These are phyloP conservation scores for Lecanoromycetidae sp. DNA, from an alignment of 2,329 filamentous ascomycete genomes.

Conservation along the genomic window DNA sequence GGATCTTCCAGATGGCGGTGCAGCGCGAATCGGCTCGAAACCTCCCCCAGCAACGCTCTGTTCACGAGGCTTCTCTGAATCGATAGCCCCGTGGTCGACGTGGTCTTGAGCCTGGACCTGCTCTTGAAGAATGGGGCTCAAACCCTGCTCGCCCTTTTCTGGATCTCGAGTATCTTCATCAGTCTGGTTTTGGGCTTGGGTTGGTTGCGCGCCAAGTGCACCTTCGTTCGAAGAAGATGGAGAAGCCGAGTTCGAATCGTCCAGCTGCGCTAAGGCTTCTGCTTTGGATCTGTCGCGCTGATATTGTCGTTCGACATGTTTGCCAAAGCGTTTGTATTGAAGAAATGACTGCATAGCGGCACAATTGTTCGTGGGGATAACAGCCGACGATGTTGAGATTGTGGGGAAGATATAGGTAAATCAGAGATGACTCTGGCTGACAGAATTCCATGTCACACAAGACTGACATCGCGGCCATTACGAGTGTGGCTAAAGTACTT, in stretches of 20 bases:
- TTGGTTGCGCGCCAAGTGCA: not conserved
- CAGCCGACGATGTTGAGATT: no score
- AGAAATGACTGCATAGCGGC: constrained; percentile 22
- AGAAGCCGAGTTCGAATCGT: constrained; percentile 4
- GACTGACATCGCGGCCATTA: no score
- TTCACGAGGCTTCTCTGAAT: not conserved
- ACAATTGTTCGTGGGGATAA: no score
- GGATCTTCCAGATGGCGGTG: not conserved
- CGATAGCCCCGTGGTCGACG: no score
- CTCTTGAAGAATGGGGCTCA: no score
- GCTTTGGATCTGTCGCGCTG: constrained; percentile 20
- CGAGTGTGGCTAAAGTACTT: no score
- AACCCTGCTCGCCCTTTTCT: constrained; percentile 16
- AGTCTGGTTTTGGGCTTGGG: not conserved
- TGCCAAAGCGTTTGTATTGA: constrained; percentile 21
- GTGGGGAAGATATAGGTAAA: no score
- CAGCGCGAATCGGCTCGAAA: not conserved
- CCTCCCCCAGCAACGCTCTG: not conserved
- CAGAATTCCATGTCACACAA: no score
- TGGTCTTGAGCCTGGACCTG: not conserved
- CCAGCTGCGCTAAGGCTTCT: constrained; percentile 14
- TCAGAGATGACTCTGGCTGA: no score
- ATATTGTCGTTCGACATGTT: constrained; percentile 13
- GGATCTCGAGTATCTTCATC: constrained; percentile 6
- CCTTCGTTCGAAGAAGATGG: constrained; percentile 5